phyloP scores from a whole-genome alignment of 2,329 filamentous ascomycete species.

The Salinomyces thailandicus region DNA sequence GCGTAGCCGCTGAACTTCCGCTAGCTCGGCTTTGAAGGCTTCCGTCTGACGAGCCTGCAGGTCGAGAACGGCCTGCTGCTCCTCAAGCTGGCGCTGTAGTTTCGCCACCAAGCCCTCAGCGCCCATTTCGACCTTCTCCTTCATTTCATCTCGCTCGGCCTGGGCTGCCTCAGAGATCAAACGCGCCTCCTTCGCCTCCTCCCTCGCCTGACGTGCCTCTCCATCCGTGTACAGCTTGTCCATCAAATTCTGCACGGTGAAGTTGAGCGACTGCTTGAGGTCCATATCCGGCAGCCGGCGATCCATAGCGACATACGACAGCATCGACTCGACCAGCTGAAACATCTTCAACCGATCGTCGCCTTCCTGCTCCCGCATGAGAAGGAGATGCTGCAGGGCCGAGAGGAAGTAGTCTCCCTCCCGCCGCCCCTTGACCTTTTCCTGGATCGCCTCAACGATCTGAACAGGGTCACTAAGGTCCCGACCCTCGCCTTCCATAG shows the following conservation, averaged over 20 bases:
- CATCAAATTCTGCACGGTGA: slow-evolving; percentile 87
- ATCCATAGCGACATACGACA: slow-evolving; percentile 98
- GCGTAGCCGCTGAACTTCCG: slow-evolving; percentile 72
- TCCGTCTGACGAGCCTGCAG: slow-evolving; percentile 80
- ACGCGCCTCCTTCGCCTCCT: slow-evolving; percentile 80
- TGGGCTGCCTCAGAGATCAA: slow-evolving; percentile 93
- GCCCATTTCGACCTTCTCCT: slow-evolving; percentile 74
- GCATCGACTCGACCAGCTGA: slow-evolving; percentile 95
- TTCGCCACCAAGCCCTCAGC: slow-evolving; percentile 90
- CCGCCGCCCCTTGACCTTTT: slow-evolving; percentile 69
- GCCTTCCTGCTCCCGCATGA: slow-evolving; percentile 82
- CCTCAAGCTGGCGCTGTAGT: slow-evolving; percentile 85
- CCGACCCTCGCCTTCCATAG: slow-evolving; percentile 72
- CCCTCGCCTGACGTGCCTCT: slow-evolving; percentile 81
- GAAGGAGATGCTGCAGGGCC: slow-evolving; percentile 83
- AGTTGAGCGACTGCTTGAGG: slow-evolving; percentile 92
- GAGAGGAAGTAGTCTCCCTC: slow-evolving; percentile 94
- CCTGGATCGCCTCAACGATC: slow-evolving; percentile 87
- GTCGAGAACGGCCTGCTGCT: slow-evolving; percentile 83
- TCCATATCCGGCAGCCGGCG: slow-evolving; percentile 91
- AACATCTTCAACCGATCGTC: slow-evolving; percentile 93
- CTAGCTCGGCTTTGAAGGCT: slow-evolving; percentile 76
- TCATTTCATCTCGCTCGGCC: slow-evolving; percentile 93
- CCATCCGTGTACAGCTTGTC: slow-evolving; percentile 96
- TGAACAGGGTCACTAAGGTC: slow-evolving; percentile 88